Conservation (phyloP, 805 yeast species). For the Nakazawaea populi region DNA sequence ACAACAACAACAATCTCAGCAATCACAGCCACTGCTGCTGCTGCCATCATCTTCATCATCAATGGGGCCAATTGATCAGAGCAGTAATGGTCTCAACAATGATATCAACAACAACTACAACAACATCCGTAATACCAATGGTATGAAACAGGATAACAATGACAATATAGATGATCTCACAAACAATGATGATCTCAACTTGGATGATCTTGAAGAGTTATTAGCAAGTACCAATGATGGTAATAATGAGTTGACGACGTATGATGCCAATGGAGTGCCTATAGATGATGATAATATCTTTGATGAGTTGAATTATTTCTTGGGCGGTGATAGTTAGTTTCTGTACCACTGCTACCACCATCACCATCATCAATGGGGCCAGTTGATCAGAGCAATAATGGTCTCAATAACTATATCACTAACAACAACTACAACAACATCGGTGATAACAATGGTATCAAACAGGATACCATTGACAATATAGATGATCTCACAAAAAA, state of each 20-base stretch:
- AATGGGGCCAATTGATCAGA: too few species aligned
- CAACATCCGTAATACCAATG: slow-evolving; percentile 2
- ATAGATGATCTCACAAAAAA: neutral
- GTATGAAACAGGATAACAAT: neutral
- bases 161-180: neutral
- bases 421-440: slow-evolving; percentile 4
- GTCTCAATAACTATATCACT: neutral
- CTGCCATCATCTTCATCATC: too few species aligned
- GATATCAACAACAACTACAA: neutral
- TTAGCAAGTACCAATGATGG: slow-evolving; percentile 5
- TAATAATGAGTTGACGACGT: neutral
- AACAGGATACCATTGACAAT: neutral
- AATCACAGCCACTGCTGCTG: too few species aligned
- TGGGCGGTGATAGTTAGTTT: neutral
- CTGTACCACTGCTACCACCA: too few species aligned
- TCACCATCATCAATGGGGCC: too few species aligned
- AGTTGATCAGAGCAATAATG: too few species aligned
- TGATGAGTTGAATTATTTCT: slow-evolving; percentile 12
- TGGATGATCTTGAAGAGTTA: slow-evolving; percentile 10
- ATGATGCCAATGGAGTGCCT: slow-evolving; percentile 6
- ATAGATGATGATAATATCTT: slow-evolving; percentile 11
- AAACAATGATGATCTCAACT: slow-evolving; percentile 3
- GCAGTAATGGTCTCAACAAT: neutral
- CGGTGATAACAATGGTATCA: slow-evolving; percentile 2
- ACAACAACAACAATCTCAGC: too few species aligned